Evolutionary conservation across 2,329 filamentous ascomycete genomes (phyloP).

Genomic region (Aspergillus terreus): DNA sequence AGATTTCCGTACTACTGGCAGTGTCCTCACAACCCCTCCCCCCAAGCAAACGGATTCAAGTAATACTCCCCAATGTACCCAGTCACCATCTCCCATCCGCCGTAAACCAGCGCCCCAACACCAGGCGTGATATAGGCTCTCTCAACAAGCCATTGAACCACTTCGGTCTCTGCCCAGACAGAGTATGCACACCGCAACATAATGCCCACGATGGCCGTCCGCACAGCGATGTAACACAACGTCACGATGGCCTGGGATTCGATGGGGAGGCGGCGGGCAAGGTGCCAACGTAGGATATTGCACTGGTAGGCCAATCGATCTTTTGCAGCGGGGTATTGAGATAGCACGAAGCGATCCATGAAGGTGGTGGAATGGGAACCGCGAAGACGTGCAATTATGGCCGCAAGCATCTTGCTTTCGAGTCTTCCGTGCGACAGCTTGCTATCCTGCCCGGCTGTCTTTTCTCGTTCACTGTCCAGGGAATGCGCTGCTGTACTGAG

Average conservation of each 20-base stretch:
- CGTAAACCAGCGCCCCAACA: neutral
- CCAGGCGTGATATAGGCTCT: neutral
- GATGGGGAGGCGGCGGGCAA: neutral
- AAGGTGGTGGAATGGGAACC: neutral
- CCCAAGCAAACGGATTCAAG: neutral
- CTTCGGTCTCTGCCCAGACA: neutral
- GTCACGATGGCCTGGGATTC: neutral
- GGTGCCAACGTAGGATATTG: neutral
- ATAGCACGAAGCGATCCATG: neutral
- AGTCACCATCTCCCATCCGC: neutral
- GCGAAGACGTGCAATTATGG: neutral
- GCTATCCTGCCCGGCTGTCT: neutral
- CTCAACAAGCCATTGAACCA: neutral
- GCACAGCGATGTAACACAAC: neutral
- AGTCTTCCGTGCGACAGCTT: too few relatives aligned
- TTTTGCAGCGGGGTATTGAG: neutral
- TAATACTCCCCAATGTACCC: neutral
- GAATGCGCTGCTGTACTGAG: neutral
- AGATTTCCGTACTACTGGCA: neutral
- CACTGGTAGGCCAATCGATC: neutral
- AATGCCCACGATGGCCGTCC: neutral
- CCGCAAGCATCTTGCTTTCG: neutral
- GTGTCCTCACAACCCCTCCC: neutral
- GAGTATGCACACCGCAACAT: neutral
- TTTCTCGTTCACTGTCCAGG: neutral